Evolutionary conservation across 495 filamentous ascomycete species (phyloP).

Genomic region (Extremus antarcticus): DNA sequence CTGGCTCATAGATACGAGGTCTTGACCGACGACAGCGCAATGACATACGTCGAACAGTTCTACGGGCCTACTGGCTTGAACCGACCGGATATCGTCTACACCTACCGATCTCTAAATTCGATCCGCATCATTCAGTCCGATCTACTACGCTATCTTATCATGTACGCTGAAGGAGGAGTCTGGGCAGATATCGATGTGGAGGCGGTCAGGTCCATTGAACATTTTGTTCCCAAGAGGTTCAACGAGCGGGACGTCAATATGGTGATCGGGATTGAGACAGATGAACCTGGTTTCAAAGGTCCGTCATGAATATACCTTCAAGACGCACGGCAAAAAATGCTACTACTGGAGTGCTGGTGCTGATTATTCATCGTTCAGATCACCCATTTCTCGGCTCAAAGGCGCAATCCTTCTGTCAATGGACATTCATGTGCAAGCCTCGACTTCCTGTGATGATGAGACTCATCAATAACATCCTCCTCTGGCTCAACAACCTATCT

Average conservation of each 20-base stretch:
- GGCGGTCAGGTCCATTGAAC: conserved; percentile 34
- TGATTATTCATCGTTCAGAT: conserved; percentile 24
- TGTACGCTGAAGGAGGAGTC: conserved; percentile 43
- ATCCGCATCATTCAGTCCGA: conserved; percentile 45
- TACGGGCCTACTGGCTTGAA: conserved; percentile 48
- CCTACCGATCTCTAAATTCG: conserved; percentile 45
- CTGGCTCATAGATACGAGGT: conserved; percentile 52
- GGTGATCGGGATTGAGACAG: conserved; percentile 55
- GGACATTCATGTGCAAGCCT: conserved; percentile 57
- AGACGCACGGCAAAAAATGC: neutral
- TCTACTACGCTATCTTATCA: conserved; percentile 43
- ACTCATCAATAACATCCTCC: conserved; percentile 49
- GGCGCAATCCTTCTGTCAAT: conserved; percentile 55
- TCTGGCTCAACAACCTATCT: conserved; percentile 46
- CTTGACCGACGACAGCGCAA: conserved; percentile 49
- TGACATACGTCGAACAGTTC: conserved; percentile 48
- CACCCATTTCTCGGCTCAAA: conserved; percentile 53
- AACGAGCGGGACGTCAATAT: conserved; percentile 43
- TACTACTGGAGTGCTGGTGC: no score
- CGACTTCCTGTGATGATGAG: conserved; percentile 50
- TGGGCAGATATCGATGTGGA: conserved; percentile 43
- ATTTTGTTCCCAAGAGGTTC: conserved; percentile 36
- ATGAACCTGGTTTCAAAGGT: conserved; percentile 44
- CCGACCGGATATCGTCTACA: conserved; percentile 48
- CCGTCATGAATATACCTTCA: neutral